These are phyloP conservation scores for Globisporangium middletonii DNA, from an alignment of 352 stramenopile genomes.

Conservation along the genomic window DNA sequence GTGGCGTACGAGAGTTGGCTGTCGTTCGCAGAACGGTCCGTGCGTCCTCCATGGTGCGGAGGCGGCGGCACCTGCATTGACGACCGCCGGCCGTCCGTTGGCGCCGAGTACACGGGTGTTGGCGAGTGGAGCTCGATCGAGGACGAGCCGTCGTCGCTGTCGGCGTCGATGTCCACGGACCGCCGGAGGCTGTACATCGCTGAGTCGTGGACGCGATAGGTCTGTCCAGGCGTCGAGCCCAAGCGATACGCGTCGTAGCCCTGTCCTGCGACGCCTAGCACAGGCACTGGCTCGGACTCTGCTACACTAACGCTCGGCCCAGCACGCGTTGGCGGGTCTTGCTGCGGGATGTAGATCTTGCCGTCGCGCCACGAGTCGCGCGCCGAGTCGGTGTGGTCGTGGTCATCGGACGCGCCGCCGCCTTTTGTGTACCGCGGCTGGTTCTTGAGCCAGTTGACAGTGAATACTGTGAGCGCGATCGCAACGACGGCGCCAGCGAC, in stretches of 20 bases:
- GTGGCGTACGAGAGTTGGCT: constrained; percentile 13
- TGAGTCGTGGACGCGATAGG: no score
- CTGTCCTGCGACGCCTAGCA: constrained; percentile 1
- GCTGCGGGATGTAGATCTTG: no score
- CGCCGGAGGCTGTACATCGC: no score
- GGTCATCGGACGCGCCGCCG: constrained; percentile 12
- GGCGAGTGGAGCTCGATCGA: constrained; percentile 7
- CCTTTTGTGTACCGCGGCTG: constrained; percentile 24
- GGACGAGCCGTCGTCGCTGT: constrained; percentile 24
- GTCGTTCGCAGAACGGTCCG: no score
- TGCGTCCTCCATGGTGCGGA: no score
- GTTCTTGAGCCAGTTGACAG: constrained; percentile 46
- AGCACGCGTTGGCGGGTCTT: no score
- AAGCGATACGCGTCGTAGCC: constrained; percentile 41
- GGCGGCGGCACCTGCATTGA: no score
- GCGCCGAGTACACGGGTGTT: neutral
- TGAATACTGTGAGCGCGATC: constrained; percentile 27
- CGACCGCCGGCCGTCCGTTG: no score
- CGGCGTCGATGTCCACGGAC: no score
- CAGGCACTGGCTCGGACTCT: no score
- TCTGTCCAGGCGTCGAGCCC: constrained; percentile 24
- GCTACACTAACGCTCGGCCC: no score
- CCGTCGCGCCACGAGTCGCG: constrained; percentile 14
- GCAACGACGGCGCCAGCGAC: constrained; percentile 24
- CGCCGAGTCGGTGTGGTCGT: constrained; percentile 23